phyloP scores from a whole-genome alignment of 1,284 basidiomycete genomes.

The Cystobasidium pallidum region DNA sequence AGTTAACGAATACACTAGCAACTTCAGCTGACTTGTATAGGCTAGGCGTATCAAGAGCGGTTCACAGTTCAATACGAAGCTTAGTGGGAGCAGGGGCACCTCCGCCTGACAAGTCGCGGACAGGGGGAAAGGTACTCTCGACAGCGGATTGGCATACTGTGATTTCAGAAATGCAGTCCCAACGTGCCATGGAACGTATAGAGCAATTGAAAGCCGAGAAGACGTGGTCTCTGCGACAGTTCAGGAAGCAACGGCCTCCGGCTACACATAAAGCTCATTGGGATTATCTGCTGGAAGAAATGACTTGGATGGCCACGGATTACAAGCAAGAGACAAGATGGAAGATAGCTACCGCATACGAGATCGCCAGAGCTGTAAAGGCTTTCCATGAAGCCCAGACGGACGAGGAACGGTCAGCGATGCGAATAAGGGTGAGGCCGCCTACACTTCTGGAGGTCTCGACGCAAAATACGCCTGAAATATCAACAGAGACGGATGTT shows the following conservation, averaged over 20 bases:
- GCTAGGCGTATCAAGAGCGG: constrained; percentile 48
- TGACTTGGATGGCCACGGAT: constrained; percentile 98
- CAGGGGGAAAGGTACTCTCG: constrained; percentile 45
- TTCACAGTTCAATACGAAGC: constrained; percentile 48
- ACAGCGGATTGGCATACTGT: constrained; percentile 52
- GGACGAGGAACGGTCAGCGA: constrained; percentile 66
- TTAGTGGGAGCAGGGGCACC: constrained; percentile 51
- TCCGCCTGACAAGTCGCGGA: constrained; percentile 44
- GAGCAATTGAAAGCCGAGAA: constrained; percentile 79
- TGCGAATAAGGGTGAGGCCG: constrained; percentile 60
- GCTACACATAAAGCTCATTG: constrained; percentile 83
- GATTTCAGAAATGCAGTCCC: constrained; percentile 49
- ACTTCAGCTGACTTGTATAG: constrained; percentile 50
- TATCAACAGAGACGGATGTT: constrained; percentile 42
- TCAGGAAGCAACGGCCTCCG: constrained; percentile 88
- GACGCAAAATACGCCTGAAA: constrained; percentile 22
- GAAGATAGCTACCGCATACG: constrained; percentile 85
- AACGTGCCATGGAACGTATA: constrained; percentile 66
- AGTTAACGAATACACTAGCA: constrained; percentile 38
- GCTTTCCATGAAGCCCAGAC: constrained; percentile 81
- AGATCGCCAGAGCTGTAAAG: constrained; percentile 78
- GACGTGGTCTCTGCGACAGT: constrained; percentile 91
- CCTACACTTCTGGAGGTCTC: constrained; percentile 32
- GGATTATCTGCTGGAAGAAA: constrained; percentile 95
- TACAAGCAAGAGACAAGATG: constrained; percentile 91